phyloP scores from a whole-genome alignment of 106 monocot species.

The Phalaenopsis aphrodite region DNA sequence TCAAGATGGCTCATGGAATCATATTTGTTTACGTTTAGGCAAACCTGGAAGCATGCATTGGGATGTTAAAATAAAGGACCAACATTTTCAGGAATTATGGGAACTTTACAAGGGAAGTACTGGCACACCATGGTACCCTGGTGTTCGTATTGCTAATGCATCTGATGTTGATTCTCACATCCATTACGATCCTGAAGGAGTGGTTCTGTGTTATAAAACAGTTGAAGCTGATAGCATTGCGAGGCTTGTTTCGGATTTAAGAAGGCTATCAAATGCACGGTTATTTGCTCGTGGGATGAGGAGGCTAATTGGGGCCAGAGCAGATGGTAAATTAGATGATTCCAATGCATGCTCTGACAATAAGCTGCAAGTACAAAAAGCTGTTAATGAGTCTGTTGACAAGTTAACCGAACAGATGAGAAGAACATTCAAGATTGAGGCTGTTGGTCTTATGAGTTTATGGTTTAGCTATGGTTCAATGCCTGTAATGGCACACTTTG shows the following conservation, averaged over 20 bases:
- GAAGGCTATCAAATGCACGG: constrained; percentile 80
- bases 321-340: constrained; percentile 63
- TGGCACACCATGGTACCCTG: constrained; percentile 62
- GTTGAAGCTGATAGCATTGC: constrained; percentile 81
- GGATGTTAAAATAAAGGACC: constrained; percentile 91
- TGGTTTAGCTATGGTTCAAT: constrained; percentile 95
- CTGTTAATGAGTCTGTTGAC: constrained; percentile 31
- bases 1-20: constrained; percentile 70
- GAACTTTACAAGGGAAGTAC: constrained; percentile 66
- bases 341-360: constrained; percentile 20
- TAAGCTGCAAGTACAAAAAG: constrained; percentile 34
- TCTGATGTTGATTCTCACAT: constrained; percentile 96
- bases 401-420: constrained; percentile 73
- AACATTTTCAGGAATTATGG: constrained; percentile 89
- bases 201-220: constrained; percentile 57
- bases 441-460: constrained; percentile 91
- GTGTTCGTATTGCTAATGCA: constrained; percentile 85
- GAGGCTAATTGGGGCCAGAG: constrained; percentile 54
- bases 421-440: constrained; percentile 92
- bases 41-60: constrained; percentile 93
- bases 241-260: constrained; percentile 78
- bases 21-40: constrained; percentile 81
- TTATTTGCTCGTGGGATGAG: constrained; percentile 86
- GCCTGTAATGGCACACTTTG: constrained; percentile 87
- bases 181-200: constrained; percentile 76